Conservation (phyloP, 2,329 filamentous ascomycete species). For the Endothia cerciana region DNA sequence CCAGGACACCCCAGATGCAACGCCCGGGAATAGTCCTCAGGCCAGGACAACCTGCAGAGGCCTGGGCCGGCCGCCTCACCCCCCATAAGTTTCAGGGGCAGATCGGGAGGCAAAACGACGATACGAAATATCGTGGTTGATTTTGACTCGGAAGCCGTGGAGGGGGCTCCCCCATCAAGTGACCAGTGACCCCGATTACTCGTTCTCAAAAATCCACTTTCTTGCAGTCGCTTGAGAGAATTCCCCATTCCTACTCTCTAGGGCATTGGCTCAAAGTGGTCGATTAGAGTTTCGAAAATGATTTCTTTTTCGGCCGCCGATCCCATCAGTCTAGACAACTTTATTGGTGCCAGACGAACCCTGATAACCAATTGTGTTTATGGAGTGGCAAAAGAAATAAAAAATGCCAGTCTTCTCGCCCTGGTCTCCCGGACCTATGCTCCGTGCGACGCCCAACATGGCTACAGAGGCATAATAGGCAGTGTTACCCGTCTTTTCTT, state of each 20-base stretch:
- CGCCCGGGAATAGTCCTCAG: slow-evolving; percentile 13
- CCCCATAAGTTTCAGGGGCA: slow-evolving; percentile 23
- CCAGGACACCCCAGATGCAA: slow-evolving; percentile 1
- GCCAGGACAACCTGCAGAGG: not conserved
- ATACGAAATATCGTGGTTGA: not conserved
- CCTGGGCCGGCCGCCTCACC: slow-evolving; percentile 12
- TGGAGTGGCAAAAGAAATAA: slow-evolving; percentile 1
- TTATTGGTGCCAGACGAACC: slow-evolving; percentile 4
- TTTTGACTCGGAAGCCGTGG: not conserved
- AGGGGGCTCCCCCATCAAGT: not conserved
- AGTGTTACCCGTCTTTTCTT: not conserved
- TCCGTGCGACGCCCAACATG: not conserved
- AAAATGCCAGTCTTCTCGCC: not conserved
- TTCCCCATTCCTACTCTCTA: slow-evolving; percentile 10
- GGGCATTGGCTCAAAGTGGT: slow-evolving; percentile 7
- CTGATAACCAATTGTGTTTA: not conserved
- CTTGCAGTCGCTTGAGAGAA: slow-evolving; percentile 13
- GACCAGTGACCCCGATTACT: not conserved
- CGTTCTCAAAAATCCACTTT: slow-evolving; percentile 16
- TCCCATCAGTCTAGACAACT: not conserved
- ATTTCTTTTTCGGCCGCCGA: slow-evolving; percentile 2
- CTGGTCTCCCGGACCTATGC: not conserved
- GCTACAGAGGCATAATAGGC: not conserved
- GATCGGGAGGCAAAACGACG: not conserved
- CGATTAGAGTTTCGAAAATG: not conserved